Base-by-base conservation (phyloP, 176 grass and related monocot genomes). In the Phoenix dactylifera region DNA sequence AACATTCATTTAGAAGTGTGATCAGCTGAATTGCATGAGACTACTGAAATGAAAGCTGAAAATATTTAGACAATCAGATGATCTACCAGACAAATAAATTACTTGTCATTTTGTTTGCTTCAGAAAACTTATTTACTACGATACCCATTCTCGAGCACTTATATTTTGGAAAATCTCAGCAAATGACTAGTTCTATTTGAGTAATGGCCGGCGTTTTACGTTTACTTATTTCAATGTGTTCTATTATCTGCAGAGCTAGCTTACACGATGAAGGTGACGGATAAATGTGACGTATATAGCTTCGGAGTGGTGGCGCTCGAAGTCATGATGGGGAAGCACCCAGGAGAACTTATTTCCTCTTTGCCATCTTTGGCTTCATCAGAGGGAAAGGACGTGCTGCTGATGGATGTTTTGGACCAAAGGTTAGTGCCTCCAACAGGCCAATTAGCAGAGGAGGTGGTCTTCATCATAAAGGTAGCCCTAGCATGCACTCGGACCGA, bases 221-320 rank as follows among this genome's bases (percentile, higher is more conserved):
- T 44, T 44, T 2, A 44, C 10, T 14, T 14, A 30, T n/a, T 2
- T 18, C 16, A 19, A 54, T 60, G 35, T 50, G 15, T 20, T 20
- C 7, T 0, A 29, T 68, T 64, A 3, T 76, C 65, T 83, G 82
- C 74, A 95, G 89, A 94, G 58, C 22, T 94, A 18, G 89, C 89
- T 16, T 88, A 85, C 74, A 95, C 89, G 35, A 59, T 83, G 88
- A 72, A 52, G 70, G 80, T 87, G 15, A 89, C 89, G 4, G 89
- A 95, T 58, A 95, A 83, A 73, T 95, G 89, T 4, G 89, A 95
- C 49, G 82, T 86, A 4, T 95, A 95, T 20, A 95, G 89, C 66
- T 95, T 95, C 25, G 89, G 85, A 3, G 72, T 95, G 7, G 78
- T 89, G 57, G 70, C 80, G n/a, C 24, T 88, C 44, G 89, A 94